Evolutionary conservation across 73 alveolate genomes (phyloP), one percentile per base, ranked within the genome.

Genomic region (Paramecium primaurelia): DNA sequence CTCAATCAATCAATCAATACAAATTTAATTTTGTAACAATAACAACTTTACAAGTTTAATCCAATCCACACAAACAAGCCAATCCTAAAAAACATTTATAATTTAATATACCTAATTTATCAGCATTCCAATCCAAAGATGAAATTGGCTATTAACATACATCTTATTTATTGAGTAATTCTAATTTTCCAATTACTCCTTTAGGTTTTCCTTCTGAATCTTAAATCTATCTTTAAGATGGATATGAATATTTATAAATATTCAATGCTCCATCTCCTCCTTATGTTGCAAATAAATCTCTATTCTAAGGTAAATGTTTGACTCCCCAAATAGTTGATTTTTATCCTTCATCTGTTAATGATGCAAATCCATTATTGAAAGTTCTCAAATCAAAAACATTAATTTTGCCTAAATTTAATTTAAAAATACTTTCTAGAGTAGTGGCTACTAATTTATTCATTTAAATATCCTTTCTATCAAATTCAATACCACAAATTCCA

Each of bases 261-360:
- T 96, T 97, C 22, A 97, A 86, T 10, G 98, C 93, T n/a, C 99
- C 99, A 93, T 98, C 97, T 69, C 99, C 99, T 32, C 99, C 99
- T 75, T 95, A 85, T 16, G 99, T 93, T 18, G 96, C 95, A 94
- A 98, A 98, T 59, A 98, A 73, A 94, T 97, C 99, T 94, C 99
- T 93, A 60, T 97, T 97, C 93, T 98, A 98, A n/a, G 99, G 99
- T 45, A 98, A 89, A 95, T 98, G 99, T 59, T 94, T 96, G 16
- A 96, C 97, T 5, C 99, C 99, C 99, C 99, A 99, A 26, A 99
- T 94, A 5, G 99, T 99, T 18, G 99, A 96, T 93, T 98, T 98
- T 88, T 97, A 99, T 16, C 99, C 99, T 77, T 97, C 95, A 94
- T 99, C 99, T 25, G 96, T 97, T 58, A 98, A 73, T 2, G 99